A percentile compares a stretch with the other conserved stretches of the same genome.
Conservation (phyloP, 768 basidiomycete genomes). For the Collybia nuda region DNA sequence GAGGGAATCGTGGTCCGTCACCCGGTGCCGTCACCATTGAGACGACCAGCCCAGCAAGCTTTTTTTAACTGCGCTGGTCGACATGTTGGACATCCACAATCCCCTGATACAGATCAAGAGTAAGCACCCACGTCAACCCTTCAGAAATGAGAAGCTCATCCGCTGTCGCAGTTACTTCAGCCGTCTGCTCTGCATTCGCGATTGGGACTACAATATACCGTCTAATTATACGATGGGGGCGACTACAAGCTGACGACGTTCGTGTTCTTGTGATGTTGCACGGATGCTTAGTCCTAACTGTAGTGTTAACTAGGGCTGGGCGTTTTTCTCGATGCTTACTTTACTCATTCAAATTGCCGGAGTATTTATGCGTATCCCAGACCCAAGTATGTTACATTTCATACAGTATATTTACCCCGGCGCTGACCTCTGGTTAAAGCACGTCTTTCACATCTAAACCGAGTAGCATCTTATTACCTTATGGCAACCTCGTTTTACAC, state of each 20-base stretch:
- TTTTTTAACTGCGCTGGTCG: too few species aligned
- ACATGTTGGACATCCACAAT: not conserved
- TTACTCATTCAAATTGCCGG: conserved; percentile 22
- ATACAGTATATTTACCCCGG: not conserved
- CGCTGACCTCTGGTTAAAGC: not conserved
- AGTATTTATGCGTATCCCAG: conserved; percentile 20
- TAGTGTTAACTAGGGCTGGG: conserved; percentile 21
- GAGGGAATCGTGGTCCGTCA: too few species aligned
- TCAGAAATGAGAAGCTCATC: not conserved
- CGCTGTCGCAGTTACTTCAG: conserved; percentile 24
- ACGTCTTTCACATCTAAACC: conserved; percentile 1
- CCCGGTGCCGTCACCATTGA: too few species aligned
- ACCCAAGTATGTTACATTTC: not conserved
- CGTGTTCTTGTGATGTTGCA: not conserved
- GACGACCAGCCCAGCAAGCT: too few species aligned
- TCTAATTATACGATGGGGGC: conserved; percentile 23
- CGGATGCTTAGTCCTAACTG: too few species aligned
- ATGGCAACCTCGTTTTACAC: conserved; percentile 33
- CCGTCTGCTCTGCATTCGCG: conserved; percentile 28
- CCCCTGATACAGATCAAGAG: conserved; percentile 15
- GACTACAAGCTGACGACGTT: conserved; percentile 34
- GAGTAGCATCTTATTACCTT: conserved; percentile 28
- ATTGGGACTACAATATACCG: conserved; percentile 26
- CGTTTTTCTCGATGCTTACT: conserved; percentile 24
- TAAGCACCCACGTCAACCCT: not conserved